Percentiles rank a stretch among this genome's conserved stretches.
These are phyloP conservation scores for Suillus luteus DNA, from an alignment of 768 basidiomycete genomes.

Conservation along the genomic window DNA sequence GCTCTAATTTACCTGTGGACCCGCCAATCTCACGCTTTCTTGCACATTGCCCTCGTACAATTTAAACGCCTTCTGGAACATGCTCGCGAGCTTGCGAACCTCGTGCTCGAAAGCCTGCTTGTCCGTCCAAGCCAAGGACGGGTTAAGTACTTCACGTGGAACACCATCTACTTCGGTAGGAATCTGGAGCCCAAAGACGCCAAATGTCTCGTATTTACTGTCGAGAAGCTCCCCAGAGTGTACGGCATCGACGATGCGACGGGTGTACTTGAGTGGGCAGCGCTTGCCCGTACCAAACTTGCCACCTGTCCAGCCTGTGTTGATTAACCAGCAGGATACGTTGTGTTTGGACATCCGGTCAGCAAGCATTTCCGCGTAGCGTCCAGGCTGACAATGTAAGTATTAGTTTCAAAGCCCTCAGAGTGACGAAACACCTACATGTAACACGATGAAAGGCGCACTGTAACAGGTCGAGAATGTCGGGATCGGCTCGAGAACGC, in stretches of 20 bases:
- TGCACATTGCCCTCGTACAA: constrained; percentile 88
- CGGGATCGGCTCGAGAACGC: constrained; percentile 96
- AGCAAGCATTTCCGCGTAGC: constrained; percentile 97
- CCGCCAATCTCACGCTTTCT: constrained; percentile 77
- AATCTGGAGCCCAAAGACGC: constrained; percentile 80
- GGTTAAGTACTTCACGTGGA: constrained; percentile 89
- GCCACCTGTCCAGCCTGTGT: constrained; percentile 97
- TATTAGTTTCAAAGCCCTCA: constrained; percentile 9
- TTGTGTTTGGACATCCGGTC: constrained; percentile 88
- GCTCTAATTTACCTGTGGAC: constrained; percentile 50
- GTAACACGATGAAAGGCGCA: constrained; percentile 97
- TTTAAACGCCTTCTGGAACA: constrained; percentile 95
- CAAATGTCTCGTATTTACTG: constrained; percentile 85
- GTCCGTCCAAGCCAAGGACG: constrained; percentile 82
- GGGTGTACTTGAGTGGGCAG: constrained; percentile 94
- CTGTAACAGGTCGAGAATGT: constrained; percentile 99
- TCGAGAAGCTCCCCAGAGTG: constrained; percentile 90
- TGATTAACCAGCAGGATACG: constrained; percentile 97
- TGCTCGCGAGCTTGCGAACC: constrained; percentile 82
- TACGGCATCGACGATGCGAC: constrained; percentile 94
- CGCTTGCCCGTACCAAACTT: constrained; percentile 92
- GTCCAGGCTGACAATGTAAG: constrained; percentile 60
- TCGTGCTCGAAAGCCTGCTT: constrained; percentile 89
- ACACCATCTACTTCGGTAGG: constrained; percentile 85
- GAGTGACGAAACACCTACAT: constrained; percentile 48